A percentile compares a stretch with the other conserved stretches of the same genome.
Evolutionary conservation across 2,329 filamentous ascomycete species (phyloP).

Genomic region (Penicillium sp.): DNA sequence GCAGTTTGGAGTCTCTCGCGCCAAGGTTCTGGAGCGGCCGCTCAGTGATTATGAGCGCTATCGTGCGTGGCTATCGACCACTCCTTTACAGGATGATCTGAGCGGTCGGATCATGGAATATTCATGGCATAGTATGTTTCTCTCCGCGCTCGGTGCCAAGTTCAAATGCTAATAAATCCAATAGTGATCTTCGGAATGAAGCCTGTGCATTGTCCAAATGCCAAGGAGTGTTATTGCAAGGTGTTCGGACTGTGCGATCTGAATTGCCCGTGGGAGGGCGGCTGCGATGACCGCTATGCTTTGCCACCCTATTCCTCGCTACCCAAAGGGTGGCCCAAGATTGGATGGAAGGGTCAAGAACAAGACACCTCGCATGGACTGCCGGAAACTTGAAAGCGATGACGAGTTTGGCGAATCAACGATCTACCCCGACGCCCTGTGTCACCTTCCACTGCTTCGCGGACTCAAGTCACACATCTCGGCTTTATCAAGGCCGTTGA

Average conservation of each 20-base stretch:
- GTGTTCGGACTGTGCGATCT: conserved; percentile 63
- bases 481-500: neutral
- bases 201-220: conserved; percentile 61
- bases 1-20: conserved; percentile 55
- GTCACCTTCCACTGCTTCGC: neutral
- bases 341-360: conserved; percentile 53
- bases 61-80: conserved; percentile 52
- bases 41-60: conserved; percentile 52
- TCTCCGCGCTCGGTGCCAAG: too few relatives aligned
- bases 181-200: conserved; percentile 61
- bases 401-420: neutral
- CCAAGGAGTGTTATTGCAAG: conserved; percentile 66
- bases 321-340: conserved; percentile 62
- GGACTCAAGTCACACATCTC: neutral
- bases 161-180: conserved; percentile 2
- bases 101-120: conserved; percentile 59
- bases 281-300: conserved; percentile 59
- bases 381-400: conserved; percentile 28
- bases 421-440: neutral
- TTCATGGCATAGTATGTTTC: conserved; percentile 58
- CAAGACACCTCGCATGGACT: conserved; percentile 36
- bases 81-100: conserved; percentile 49
- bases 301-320: conserved; percentile 60
- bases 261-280: conserved; percentile 39
- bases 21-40: conserved; percentile 48